Evolutionary conservation across 1,284 basidiomycete species (phyloP), one percentile per base, ranked within the genome.

Genomic region (Cystobasidium slooffiae): DNA sequence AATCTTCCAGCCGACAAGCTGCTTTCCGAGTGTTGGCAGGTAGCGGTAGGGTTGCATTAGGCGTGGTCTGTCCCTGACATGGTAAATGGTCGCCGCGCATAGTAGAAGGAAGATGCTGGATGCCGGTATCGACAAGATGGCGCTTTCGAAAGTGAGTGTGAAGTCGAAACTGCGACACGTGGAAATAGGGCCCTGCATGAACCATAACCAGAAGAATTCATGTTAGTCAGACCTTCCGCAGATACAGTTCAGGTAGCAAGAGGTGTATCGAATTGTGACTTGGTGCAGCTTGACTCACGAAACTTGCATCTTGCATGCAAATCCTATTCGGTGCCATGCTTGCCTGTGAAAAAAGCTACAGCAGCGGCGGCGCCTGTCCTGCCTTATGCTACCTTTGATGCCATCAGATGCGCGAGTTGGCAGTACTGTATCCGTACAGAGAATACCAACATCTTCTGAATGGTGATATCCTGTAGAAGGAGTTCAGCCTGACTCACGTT

Each of bases 151-250:
- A 14, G 62, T 47, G 51, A 73, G 18, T n/a, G 70, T 73, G 39
- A 73, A 73, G 51, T 73, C 70, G 63, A 73, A 73, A 10, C 39
- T n/a, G 18, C 70, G 63, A 44, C 70, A 73, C 14, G 70, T 58
- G 62, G 70, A 55, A 12, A 73, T 24, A 3, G 70, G 62, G 62
- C 62, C 70, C 70, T 73, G 59, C 6, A 46, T 10, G 18, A 24
- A 59, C 1, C 8, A n/a, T 37, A 46, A 1, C 10, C 20, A n/a
- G 41, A 20, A 24, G n/a, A 3, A 14, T 51, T 1, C 14, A 51
- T 14, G 14, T 20, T 51, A 51, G 47, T 51, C 47, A 3, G 6
- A 20, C 20, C 47, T 20, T 51, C 20, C 20, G 14, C 47, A 51
- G 14, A 51, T 14, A 51, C 47, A 16, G 47, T 51, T 3, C 20